Conservation (phyloP, 768 basidiomycete genomes). For the Panaeolus cyanescens region DNA sequence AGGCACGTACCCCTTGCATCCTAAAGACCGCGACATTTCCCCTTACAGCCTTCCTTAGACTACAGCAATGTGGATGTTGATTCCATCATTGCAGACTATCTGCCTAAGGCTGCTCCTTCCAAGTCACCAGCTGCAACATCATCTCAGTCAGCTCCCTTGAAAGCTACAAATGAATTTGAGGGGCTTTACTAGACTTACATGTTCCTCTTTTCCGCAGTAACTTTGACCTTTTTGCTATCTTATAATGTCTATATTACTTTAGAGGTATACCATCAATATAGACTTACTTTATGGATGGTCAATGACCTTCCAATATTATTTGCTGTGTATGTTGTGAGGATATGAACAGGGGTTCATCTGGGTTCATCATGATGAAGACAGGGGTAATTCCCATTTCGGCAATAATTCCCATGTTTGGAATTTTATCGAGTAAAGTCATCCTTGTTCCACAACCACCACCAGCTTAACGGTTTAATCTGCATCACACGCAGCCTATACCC, state of each 20-base stretch:
- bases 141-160: conserved; percentile 16
- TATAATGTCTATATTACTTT: not conserved
- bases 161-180: conserved; percentile 26
- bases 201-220: not conserved
- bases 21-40: conserved; percentile 9
- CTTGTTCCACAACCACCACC: not conserved
- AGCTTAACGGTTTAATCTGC: not conserved
- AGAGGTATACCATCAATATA: not conserved
- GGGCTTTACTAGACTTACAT: conserved; percentile 36
- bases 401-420: not conserved
- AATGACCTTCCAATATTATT: too few relatives aligned
- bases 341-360: too few relatives aligned
- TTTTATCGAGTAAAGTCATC: not conserved
- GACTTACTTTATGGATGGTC: not conserved
- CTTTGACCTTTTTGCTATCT: not conserved
- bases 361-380: too few relatives aligned
- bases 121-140: conserved; percentile 18
- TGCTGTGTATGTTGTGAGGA: too few relatives aligned
- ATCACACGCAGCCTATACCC: not conserved
- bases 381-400: not conserved
- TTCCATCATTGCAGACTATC: conserved; percentile 74
- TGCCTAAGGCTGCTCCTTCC: conserved; percentile 36
- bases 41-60: conserved; percentile 25
- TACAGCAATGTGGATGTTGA: conserved; percentile 61
- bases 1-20: conserved; percentile 29